Evolutionary conservation across 2,329 filamentous ascomycete genomes (phyloP), one percentile per base, ranked within the genome.

Genomic region (Ophiostoma himal-ulmi): DNA sequence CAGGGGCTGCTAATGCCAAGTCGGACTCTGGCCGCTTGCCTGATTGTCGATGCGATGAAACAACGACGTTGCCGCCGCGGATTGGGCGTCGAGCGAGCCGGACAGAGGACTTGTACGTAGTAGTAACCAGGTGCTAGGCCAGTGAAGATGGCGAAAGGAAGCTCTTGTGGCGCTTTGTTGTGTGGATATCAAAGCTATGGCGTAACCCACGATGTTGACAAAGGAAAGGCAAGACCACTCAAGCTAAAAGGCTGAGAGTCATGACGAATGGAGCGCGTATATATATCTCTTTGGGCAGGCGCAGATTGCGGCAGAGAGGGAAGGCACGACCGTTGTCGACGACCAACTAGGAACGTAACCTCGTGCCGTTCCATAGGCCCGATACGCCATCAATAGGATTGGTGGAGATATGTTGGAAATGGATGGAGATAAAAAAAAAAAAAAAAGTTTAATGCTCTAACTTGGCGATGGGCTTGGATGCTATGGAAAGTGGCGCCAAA

Each of bases 1-100:
- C 13, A 68, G 65, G 44, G 41, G 52, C 54, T 41, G 52, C n/a
- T 36, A 44, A 14, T 62, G 52, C 52, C 52, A 44, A 44, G 62
- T 62, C 14, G 57, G 57, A 62, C 26, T 17, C 20, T 36, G 57
- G 57, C 57, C 57, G 26, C 57, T 26, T 57, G 52, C 57, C 14
- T 62, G 57, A 62, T 34, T 13, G 26, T 26, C 20, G 57, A 34
- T 26, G 22, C 57, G 26, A 62, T 34, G 57, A 62, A 62, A 62
- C 57, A 62, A 34, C 57, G 26, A 62, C 57, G 57, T 34, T 34
- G 57, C 26, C n/a, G 57, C 11, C 57, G 26, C n/a, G 26, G 22
- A 62, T 26, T 26, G 52, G 52, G 22, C 22, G 52, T 57, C n/a
- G 52, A 57, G 44, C 10, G 22, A 26, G 52, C 52, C n/a, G 22